phyloP scores from a whole-genome alignment of 1,284 basidiomycete species.

The Sanghuangporus sanghuang region DNA sequence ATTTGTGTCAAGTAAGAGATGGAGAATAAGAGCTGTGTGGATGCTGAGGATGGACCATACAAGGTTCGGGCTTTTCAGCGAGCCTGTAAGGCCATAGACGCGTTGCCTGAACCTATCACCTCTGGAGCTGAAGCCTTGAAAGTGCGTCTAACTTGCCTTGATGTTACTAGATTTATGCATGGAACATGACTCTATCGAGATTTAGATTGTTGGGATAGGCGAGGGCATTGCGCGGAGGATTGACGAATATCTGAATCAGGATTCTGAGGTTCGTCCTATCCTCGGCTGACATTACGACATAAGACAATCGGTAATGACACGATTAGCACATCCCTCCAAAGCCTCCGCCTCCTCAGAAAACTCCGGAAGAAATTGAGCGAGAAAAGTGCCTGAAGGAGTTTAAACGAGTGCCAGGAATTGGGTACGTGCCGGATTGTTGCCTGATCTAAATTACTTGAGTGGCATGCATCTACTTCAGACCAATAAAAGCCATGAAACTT shows the following conservation, averaged over 20 bases:
- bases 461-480: constrained; percentile 5
- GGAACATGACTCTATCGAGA: neutral
- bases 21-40: neutral
- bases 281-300: neutral
- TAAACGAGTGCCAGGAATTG: constrained; percentile 20
- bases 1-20: constrained; percentile 10
- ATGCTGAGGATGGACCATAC: neutral
- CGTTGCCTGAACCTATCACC: constrained; percentile 1
- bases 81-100: constrained; percentile 10
- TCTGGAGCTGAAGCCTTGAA: constrained; percentile 11
- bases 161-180: neutral
- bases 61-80: constrained; percentile 14
- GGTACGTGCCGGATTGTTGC: constrained; percentile 14
- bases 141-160: neutral
- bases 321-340: neutral
- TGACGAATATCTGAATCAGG: constrained; percentile 17
- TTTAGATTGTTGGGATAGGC: constrained; percentile 18
- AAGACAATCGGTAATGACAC: neutral
- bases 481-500: constrained; percentile 18
- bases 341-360: neutral
- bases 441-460: neutral
- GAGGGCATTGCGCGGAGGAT: constrained; percentile 18
- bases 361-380: constrained; percentile 7
- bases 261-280: constrained; percentile 7
- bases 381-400: constrained; percentile 15